Conservation (phyloP, 768 basidiomycete genomes). For the Suillus paluster region DNA sequence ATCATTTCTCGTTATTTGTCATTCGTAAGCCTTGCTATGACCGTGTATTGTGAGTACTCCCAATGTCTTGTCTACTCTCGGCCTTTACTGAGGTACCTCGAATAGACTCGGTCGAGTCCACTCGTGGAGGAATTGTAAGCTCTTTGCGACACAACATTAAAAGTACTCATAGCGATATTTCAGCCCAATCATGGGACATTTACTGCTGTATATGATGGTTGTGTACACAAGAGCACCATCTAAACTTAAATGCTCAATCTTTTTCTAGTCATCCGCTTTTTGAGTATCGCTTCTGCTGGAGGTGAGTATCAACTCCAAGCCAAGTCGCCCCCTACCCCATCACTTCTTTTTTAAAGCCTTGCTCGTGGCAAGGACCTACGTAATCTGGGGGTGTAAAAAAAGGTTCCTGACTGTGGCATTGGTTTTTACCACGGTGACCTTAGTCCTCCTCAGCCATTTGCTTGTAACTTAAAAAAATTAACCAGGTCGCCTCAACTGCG, state of each 20-base stretch:
- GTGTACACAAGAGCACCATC: not conserved
- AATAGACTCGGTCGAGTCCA: not conserved
- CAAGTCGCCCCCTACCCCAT: not conserved
- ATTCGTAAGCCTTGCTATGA: not conserved
- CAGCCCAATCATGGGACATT: not conserved
- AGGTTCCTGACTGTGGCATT: not conserved
- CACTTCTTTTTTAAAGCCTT: not conserved
- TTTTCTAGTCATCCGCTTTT: not conserved
- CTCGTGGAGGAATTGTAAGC: not conserved
- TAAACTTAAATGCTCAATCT: not conserved
- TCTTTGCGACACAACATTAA: not conserved
- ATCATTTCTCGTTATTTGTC: conserved; percentile 2
- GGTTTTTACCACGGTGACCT: not conserved
- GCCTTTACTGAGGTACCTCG: not conserved
- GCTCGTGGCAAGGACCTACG: not conserved
- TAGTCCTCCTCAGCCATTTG: not conserved
- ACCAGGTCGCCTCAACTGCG: not conserved
- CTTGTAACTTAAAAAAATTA: not conserved
- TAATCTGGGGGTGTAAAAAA: not conserved
- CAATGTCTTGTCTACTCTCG: not conserved
- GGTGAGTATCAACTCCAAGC: not conserved
- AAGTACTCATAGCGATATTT: not conserved
- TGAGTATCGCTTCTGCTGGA: not conserved
- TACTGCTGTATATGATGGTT: not conserved
- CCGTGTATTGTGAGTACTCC: not conserved